Conservation (phyloP, 2,329 filamentous ascomycete species). For the Colletotrichum tropicicola region DNA sequence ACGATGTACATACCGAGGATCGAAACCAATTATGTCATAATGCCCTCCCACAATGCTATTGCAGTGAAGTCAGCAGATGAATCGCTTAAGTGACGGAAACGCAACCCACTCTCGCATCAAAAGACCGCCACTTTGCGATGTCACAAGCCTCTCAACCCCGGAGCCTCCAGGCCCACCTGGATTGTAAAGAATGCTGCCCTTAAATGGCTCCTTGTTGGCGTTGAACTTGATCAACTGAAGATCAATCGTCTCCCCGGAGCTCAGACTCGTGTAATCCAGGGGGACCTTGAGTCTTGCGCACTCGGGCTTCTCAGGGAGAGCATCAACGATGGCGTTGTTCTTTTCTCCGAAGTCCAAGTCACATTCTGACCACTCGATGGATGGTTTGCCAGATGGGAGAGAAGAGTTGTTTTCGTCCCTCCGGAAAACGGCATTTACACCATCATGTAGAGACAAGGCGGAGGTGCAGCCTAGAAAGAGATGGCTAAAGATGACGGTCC, state of each 20-base stretch:
- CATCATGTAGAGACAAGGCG: not conserved
- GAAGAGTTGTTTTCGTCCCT: not conserved
- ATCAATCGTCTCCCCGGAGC: conserved; percentile 17
- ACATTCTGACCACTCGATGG: not conserved
- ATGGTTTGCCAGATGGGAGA: not conserved
- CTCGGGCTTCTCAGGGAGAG: conserved; percentile 10
- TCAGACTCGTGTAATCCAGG: conserved; percentile 28
- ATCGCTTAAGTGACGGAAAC: not conserved
- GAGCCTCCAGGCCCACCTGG: conserved; percentile 38
- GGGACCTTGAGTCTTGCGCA: conserved; percentile 31
- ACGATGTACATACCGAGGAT: conserved; percentile 34
- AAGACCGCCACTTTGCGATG: not conserved
- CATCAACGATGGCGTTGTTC: not conserved
- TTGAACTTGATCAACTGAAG: conserved; percentile 24
- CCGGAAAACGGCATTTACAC: too few relatives aligned
- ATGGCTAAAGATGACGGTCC: not conserved
- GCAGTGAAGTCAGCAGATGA: not conserved
- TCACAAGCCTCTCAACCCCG: conserved; percentile 17
- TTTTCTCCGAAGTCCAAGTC: not conserved
- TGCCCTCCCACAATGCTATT: conserved; percentile 34
- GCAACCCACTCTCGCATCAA: not conserved
- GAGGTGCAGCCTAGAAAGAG: not conserved
- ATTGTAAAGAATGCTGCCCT: conserved; percentile 42
- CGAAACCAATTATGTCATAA: conserved; percentile 37
- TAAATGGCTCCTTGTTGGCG: conserved; percentile 31